Conservation (phyloP, 164 flowering plant genomes). For the Berberis vulgaris region DNA sequence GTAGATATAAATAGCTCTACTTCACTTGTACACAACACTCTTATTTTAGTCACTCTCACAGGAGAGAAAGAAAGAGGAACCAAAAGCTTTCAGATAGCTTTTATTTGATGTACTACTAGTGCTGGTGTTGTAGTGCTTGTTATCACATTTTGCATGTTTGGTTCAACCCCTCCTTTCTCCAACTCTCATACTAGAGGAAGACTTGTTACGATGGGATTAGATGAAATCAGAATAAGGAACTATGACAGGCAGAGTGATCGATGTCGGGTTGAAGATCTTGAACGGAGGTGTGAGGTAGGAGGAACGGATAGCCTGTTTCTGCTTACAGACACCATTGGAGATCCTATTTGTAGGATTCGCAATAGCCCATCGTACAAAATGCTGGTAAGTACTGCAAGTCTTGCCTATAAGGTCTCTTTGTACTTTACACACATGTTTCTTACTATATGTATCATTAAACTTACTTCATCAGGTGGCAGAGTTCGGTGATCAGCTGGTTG, state of each 20-base stretch:
- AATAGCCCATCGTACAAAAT: slow-evolving; percentile 38
- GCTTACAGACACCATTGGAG: slow-evolving; percentile 59
- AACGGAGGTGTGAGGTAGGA: slow-evolving; percentile 58
- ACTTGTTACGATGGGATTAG: slow-evolving; percentile 14
- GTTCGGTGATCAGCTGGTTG: slow-evolving; percentile 43
- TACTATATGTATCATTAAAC: neutral
- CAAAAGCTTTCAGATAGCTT: neutral
- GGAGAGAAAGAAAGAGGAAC: neutral
- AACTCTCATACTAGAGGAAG: no score
- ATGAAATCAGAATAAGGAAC: slow-evolving; percentile 33
- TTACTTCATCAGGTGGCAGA: slow-evolving; percentile 45
- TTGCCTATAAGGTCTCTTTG: neutral
- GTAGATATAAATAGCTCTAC: slow-evolving; percentile 3
- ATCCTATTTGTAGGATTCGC: slow-evolving; percentile 67
- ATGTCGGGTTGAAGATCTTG: slow-evolving; percentile 43
- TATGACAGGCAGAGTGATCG: slow-evolving; percentile 32
- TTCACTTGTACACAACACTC: neutral
- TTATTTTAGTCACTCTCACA: neutral
- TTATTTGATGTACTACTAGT: neutral
- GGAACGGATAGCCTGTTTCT: slow-evolving; percentile 30
- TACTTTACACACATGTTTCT: no score
- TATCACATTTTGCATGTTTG: neutral
- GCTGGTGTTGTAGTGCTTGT: neutral
- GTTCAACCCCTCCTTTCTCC: neutral
- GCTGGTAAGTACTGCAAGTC: slow-evolving; percentile 34